A percentile compares a stretch with the other conserved stretches of the same genome.
Evolutionary conservation across 73 alveolate species (phyloP).

Genomic region (Paramecium sonneborni): DNA sequence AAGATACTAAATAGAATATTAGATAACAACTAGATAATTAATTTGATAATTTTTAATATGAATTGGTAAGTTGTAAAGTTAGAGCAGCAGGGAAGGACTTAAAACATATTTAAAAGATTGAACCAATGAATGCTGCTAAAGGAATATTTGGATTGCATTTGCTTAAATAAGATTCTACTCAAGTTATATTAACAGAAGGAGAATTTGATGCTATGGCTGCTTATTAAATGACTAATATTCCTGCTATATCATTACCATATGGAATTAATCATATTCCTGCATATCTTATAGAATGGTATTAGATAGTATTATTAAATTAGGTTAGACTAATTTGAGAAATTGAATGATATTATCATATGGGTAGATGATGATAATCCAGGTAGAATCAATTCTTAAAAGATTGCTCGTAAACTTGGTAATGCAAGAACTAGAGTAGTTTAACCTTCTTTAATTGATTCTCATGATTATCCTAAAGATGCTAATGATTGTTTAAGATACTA

Average conservation of each 20-base stretch:
- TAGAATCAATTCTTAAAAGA: slow-evolving; percentile 38
- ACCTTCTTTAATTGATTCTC: slow-evolving; percentile 11
- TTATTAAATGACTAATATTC: slow-evolving; percentile 81
- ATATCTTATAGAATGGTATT: slow-evolving; percentile 74
- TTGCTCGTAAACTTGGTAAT: slow-evolving; percentile 32
- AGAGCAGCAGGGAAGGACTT: neutral
- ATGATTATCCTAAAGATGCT: slow-evolving; percentile 46
- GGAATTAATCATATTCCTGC: slow-evolving; percentile 89
- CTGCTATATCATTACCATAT: slow-evolving; percentile 89
- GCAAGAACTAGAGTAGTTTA: slow-evolving; percentile 19
- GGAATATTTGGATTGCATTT: slow-evolving; percentile 90
- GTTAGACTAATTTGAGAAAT: slow-evolving; percentile 78
- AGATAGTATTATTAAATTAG: neutral
- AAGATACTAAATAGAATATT: neutral
- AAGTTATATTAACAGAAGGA: slow-evolving; percentile 91
- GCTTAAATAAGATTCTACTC: slow-evolving; percentile 69
- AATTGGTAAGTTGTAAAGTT: slow-evolving; percentile 37
- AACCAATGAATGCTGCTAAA: slow-evolving; percentile 40
- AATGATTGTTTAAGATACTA: slow-evolving; percentile 13
- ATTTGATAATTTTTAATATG: slow-evolving; percentile 4
- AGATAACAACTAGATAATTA: neutral
- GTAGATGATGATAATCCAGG: slow-evolving; percentile 54
- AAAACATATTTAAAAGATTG: neutral
- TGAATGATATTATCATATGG: slow-evolving; percentile 63
- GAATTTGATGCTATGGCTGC: slow-evolving; percentile 97